These are phyloP conservation scores for Artemisia tridentata DNA, from an alignment of 129 eudicot species.

Conservation along the genomic window DNA sequence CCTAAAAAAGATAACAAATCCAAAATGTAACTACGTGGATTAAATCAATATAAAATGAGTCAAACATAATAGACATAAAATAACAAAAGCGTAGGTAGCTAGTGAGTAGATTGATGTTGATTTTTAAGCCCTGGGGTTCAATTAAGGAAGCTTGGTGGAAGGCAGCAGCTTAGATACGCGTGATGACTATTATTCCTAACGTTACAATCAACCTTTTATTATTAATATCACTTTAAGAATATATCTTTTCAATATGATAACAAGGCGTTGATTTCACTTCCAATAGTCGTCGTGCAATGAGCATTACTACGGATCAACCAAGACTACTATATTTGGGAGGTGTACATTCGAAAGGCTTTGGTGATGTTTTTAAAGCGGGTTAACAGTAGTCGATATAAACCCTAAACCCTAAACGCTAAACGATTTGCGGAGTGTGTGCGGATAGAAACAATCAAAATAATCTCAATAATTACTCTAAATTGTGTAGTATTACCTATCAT, in stretches of 20 bases:
- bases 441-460: no score
- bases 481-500: no score
- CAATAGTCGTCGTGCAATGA: no score
- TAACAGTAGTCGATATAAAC: no score
- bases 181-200: background rate
- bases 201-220: background rate
- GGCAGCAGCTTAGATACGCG: slow-evolving; percentile 24
- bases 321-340: no score
- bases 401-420: no score
- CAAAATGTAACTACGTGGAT: background rate
- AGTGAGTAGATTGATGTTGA: slow-evolving; percentile 30
- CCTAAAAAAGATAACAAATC: no score
- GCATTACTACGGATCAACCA: no score
- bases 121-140: slow-evolving; percentile 9
- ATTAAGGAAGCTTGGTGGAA: slow-evolving; percentile 35
- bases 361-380: no score
- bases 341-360: no score
- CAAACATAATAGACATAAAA: slow-evolving; percentile 14
- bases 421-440: no score
- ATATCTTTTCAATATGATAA: background rate
- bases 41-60: background rate
- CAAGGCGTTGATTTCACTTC: slow-evolving; percentile 4
- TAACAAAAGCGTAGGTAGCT: slow-evolving; percentile 10
- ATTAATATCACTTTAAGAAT: background rate
- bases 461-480: no score